Evolutionary conservation across 257 asterid species (phyloP).

Genomic region (Verbena officinalis): DNA sequence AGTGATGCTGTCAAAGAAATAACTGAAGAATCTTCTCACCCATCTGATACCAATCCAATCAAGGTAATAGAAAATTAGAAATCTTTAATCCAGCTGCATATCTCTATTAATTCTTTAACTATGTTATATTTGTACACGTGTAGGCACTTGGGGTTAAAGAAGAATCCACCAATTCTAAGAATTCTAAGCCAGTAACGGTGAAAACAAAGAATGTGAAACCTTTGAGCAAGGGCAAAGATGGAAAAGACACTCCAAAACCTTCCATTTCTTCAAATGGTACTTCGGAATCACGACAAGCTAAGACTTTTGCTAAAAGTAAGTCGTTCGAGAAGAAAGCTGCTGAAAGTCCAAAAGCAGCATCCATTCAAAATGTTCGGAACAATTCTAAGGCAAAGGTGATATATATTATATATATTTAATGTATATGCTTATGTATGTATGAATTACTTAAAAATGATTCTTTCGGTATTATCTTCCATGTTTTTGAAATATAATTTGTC

Average conservation of each 20-base stretch:
- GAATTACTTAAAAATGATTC: constrained; percentile 5
- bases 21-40: constrained; percentile 35
- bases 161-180: constrained; percentile 34
- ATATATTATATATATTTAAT: no score
- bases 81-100: background rate
- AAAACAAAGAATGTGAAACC: constrained; percentile 45
- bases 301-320: constrained; percentile 34
- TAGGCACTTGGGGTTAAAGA: constrained; percentile 41
- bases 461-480: constrained; percentile 18
- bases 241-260: constrained; percentile 35
- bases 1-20: constrained; percentile 31
- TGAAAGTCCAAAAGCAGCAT: constrained; percentile 29
- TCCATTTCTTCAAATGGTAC: constrained; percentile 51
- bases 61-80: constrained; percentile 27
- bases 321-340: constrained; percentile 41
- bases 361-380: constrained; percentile 27
- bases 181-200: constrained; percentile 31
- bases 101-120: constrained; percentile 1
- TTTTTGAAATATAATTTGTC: constrained; percentile 16
- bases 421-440: no score
- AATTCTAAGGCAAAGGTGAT: constrained; percentile 38
- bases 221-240: constrained; percentile 42
- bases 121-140: constrained; percentile 9
- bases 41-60: constrained; percentile 29
- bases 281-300: constrained; percentile 36